Conservation (phyloP, 2,329 filamentous ascomycete species). For the Trichoderma koningiopsis region DNA sequence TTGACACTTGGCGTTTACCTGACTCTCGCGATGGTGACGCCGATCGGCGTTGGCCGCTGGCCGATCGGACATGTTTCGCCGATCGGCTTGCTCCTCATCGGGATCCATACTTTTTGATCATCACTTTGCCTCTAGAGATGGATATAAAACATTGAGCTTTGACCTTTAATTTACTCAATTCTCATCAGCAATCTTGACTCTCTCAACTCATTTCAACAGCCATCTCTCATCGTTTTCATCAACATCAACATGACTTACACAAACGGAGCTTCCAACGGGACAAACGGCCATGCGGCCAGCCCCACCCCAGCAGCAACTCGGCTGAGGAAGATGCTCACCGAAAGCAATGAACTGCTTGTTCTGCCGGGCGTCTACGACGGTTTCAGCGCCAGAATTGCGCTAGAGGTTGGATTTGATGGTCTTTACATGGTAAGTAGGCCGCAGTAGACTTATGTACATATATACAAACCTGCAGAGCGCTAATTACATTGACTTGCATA, state of each 20-base stretch:
- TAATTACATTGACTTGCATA: constrained; percentile 33
- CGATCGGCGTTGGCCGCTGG: constrained; percentile 7
- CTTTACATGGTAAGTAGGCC: constrained; percentile 63
- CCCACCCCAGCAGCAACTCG: constrained; percentile 36
- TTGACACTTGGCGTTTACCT: neutral
- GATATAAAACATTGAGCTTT: neutral
- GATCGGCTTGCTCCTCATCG: constrained; percentile 6
- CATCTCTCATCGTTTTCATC: neutral
- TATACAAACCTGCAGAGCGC: neutral
- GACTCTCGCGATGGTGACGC: neutral
- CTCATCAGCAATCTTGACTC: neutral
- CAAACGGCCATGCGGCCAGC: constrained; percentile 4
- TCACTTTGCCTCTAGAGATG: neutral
- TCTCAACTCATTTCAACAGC: neutral
- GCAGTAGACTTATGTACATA: neutral
- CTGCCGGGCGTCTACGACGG: constrained; percentile 71
- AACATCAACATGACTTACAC: constrained; percentile 6
- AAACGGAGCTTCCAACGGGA: constrained; percentile 12
- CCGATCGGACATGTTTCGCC: constrained; percentile 17
- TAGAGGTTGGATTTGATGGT: constrained; percentile 62
- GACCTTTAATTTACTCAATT: neutral
- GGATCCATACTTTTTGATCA: neutral
- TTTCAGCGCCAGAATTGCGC: constrained; percentile 63
- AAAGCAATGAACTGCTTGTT: constrained; percentile 51
- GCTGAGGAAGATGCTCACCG: constrained; percentile 46